A percentile compares a stretch with the other conserved stretches of the same genome.
phyloP scores from a whole-genome alignment of 768 basidiomycete species.

The Rhodotorula toruloides region DNA sequence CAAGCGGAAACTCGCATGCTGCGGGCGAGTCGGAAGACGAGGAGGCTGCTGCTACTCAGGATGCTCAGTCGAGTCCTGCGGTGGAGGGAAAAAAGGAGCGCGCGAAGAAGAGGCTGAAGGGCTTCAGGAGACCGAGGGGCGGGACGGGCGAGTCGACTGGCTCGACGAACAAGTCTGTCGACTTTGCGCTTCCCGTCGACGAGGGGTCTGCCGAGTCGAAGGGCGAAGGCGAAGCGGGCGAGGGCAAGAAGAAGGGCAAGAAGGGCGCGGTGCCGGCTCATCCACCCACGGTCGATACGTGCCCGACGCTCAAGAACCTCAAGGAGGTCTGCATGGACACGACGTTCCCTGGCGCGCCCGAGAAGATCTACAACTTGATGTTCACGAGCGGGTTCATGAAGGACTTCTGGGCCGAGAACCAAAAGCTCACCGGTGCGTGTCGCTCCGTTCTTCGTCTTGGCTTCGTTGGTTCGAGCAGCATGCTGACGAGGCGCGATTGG shows the following conservation, averaged over 20 bases:
- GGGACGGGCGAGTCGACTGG: constrained; percentile 19
- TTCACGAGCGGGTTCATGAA: constrained; percentile 75
- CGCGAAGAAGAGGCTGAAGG: constrained; percentile 10
- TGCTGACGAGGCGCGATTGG: neutral
- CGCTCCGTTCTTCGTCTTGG: neutral
- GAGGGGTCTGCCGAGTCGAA: neutral
- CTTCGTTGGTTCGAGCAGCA: neutral
- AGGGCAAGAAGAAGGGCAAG: neutral
- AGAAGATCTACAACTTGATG: constrained; percentile 91
- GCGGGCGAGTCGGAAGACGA: constrained; percentile 31
- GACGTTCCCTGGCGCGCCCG: constrained; percentile 80
- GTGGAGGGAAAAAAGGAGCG: constrained; percentile 28
- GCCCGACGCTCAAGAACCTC: constrained; percentile 32
- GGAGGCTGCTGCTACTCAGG: too few species aligned
- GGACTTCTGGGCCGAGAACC: constrained; percentile 82
- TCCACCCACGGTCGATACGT: constrained; percentile 29
- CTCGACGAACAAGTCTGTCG: neutral
- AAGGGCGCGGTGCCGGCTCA: constrained; percentile 2
- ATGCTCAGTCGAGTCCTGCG: too few species aligned
- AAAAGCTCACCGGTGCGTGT: constrained; percentile 74
- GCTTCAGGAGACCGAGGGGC: constrained; percentile 20
- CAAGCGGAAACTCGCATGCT: constrained; percentile 29
- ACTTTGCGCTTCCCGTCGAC: too few species aligned
- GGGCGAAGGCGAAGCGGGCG: neutral
- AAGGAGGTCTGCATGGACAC: constrained; percentile 57